These are phyloP conservation scores for Aspergillus baeticus DNA, from an alignment of 495 filamentous ascomycete species.

Conservation along the genomic window DNA sequence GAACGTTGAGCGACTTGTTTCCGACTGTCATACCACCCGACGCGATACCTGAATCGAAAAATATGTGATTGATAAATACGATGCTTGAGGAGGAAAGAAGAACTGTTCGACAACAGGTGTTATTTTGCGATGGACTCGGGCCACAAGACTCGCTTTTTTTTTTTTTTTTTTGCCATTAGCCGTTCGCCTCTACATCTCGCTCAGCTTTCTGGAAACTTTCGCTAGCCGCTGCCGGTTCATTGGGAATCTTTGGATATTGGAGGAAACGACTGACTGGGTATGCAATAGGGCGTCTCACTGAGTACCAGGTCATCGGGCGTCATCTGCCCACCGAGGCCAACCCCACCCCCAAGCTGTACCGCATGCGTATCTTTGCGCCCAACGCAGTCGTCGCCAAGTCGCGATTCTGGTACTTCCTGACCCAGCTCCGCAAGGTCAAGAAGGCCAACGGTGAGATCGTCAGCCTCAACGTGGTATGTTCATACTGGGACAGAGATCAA, in stretches of 20 bases:
- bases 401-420: constrained; percentile 99
- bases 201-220: constrained; percentile 15
- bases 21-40: background rate
- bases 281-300: constrained; percentile 86
- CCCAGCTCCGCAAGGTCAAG: constrained; percentile 98
- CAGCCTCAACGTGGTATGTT: constrained; percentile 86
- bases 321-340: constrained; percentile 95
- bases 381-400: constrained; percentile 98
- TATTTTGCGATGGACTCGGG: constrained; percentile 2
- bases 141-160: background rate
- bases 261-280: constrained; percentile 34
- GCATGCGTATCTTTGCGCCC: constrained; percentile 99
- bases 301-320: constrained; percentile 99
- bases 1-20: constrained; percentile 20
- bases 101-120: background rate
- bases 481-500: background rate
- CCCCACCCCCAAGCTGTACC: constrained; percentile 95
- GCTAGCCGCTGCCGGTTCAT: constrained; percentile 22
- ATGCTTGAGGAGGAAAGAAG: background rate
- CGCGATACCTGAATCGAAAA: background rate
- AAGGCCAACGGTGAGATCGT: constrained; percentile 99
- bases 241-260: constrained; percentile 9
- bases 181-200: background rate
- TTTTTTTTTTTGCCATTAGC: background rate
- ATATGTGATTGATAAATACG: background rate